phyloP scores from a whole-genome alignment of 192 early-diverging fungal genomes.

The Diversispora eburnea region DNA sequence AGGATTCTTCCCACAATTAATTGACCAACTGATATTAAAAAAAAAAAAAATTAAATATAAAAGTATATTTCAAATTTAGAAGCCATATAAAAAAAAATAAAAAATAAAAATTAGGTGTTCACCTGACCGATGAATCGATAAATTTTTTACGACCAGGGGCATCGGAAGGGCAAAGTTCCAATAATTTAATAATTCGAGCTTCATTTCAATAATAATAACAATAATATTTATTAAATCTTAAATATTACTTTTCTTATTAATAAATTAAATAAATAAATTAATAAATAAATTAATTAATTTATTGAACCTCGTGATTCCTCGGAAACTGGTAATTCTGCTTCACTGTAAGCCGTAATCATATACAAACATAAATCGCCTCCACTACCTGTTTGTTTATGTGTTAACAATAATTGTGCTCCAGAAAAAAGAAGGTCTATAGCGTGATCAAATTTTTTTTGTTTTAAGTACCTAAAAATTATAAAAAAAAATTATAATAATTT shows the following conservation, averaged over 20 bases:
- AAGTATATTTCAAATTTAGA: conserved; percentile 3
- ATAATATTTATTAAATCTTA: not conserved
- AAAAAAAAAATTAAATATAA: conserved; percentile 13
- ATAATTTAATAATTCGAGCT: conserved; percentile 59
- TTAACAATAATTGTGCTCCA: conserved; percentile 72
- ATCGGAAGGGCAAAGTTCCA: conserved; percentile 56
- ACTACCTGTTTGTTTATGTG: conserved; percentile 76
- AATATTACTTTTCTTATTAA: too few relatives aligned
- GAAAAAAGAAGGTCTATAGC: conserved; percentile 77
- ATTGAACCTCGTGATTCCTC: conserved; percentile 62
- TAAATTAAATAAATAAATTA: not conserved
- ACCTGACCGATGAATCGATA: conserved; percentile 53
- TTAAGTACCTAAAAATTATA: conserved; percentile 63
- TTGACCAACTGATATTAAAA: conserved; percentile 53
- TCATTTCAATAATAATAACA: conserved; percentile 24
- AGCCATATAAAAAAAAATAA: too few relatives aligned
- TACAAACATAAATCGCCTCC: conserved; percentile 80
- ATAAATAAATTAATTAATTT: not conserved
- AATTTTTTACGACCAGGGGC: conserved; percentile 50
- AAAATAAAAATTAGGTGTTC: not conserved
- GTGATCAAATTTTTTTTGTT: conserved; percentile 74
- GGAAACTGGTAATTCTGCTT: conserved; percentile 61
- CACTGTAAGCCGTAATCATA: conserved; percentile 78
- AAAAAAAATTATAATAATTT: not conserved
- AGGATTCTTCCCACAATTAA: conserved; percentile 50